These are phyloP conservation scores for Taphrina wiesneri DNA, from an alignment of 1,139 yeast species.

Conservation along the genomic window DNA sequence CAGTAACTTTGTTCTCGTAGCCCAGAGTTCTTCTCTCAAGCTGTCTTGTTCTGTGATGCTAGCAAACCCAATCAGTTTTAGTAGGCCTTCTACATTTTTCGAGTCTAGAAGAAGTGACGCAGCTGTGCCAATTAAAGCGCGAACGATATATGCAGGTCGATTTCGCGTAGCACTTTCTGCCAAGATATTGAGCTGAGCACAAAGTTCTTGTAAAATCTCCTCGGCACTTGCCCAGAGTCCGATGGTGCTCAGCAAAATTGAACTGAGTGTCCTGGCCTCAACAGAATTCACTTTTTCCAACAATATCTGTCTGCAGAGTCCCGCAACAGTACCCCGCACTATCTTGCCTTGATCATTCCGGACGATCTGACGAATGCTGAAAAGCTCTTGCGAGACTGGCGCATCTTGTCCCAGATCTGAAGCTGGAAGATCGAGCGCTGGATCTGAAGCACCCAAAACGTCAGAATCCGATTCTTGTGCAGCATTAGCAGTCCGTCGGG, in stretches of 20 bases:
- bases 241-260: not conserved
- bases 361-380: slow-evolving; percentile 8
- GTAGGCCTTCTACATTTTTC: slow-evolving; percentile 11
- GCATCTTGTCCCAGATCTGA: not conserved
- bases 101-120: slow-evolving; percentile 22
- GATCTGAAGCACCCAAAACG: too few relatives aligned
- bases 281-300: not conserved
- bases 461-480: not conserved
- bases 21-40: slow-evolving; percentile 12
- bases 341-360: not conserved
- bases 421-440: not conserved
- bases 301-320: not conserved
- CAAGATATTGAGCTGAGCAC: not conserved
- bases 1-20: slow-evolving; percentile 1
- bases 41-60: not conserved
- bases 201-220: not conserved
- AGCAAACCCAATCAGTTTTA: slow-evolving; percentile 3
- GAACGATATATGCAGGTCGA: not conserved
- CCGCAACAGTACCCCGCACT: slow-evolving; percentile 2
- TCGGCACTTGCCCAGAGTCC: slow-evolving; percentile 24
- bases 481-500: too few relatives aligned
- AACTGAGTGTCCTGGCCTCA: not conserved
- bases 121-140: not conserved
- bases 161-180: not conserved
- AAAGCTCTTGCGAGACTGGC: not conserved